A percentile compares a stretch with the other conserved stretches of the same genome.
phyloP scores from a whole-genome alignment of 2,329 filamentous ascomycete species.

The Colletotrichum tropicicola region DNA sequence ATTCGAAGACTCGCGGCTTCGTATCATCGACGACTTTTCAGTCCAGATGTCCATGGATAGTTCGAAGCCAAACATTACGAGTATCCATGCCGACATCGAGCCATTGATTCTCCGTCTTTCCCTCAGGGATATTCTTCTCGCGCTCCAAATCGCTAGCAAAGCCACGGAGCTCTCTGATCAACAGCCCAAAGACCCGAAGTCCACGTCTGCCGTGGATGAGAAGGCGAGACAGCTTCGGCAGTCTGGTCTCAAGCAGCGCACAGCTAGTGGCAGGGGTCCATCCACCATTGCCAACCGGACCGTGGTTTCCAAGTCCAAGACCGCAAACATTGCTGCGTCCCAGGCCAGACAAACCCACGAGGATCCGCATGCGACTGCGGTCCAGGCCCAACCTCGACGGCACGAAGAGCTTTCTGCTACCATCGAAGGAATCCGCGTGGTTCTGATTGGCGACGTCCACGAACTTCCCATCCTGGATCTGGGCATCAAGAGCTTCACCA shows the following conservation, averaged over 20 bases:
- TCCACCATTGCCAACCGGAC: constrained; percentile 58
- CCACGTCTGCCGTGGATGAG: constrained; percentile 52
- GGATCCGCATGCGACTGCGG: constrained; percentile 14
- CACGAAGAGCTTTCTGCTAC: constrained; percentile 85
- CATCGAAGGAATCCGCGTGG: constrained; percentile 88
- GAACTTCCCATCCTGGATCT: constrained; percentile 95
- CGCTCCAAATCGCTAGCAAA: constrained; percentile 89
- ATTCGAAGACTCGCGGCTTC: constrained; percentile 88
- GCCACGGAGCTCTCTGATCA: constrained; percentile 86
- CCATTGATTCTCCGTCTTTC: constrained; percentile 91
- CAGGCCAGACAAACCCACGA: constrained; percentile 34
- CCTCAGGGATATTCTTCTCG: constrained; percentile 91
- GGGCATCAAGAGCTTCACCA: constrained; percentile 88
- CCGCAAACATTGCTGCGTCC: constrained; percentile 40
- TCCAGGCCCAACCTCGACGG: constrained; percentile 39
- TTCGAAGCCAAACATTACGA: constrained; percentile 70
- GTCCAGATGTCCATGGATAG: constrained; percentile 87
- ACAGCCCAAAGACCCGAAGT: constrained; percentile 56
- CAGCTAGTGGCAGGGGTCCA: constrained; percentile 64
- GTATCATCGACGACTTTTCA: constrained; percentile 97
- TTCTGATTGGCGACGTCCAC: constrained; percentile 94
- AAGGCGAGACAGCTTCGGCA: constrained; percentile 64
- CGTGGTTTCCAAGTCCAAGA: constrained; percentile 43
- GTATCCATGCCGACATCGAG: constrained; percentile 87
- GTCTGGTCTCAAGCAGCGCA: constrained; percentile 61